A percentile compares a stretch with the other conserved stretches of the same genome.
Evolutionary conservation across 1,284 basidiomycete genomes (phyloP).

Genomic region (Fomitopsis pinicola): DNA sequence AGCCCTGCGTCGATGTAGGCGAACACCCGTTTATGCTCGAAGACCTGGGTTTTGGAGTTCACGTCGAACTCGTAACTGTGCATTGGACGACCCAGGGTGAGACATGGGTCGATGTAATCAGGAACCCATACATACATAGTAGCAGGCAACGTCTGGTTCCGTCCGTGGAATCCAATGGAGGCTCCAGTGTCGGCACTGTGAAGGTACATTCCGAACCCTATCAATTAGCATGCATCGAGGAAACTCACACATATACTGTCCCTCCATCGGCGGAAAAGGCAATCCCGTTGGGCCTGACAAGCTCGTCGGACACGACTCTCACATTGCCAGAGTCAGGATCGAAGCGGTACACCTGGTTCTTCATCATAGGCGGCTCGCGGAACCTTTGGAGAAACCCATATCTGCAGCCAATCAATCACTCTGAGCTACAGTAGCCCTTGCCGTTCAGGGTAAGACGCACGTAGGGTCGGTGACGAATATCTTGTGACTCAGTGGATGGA

Average conservation of each 20-base stretch:
- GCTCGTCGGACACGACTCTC: conserved; percentile 67
- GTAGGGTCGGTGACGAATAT: conserved; percentile 70
- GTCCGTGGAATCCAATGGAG: conserved; percentile 43
- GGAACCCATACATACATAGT: conserved; percentile 49
- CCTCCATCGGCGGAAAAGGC: conserved; percentile 67
- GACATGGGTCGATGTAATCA: too few relatives aligned
- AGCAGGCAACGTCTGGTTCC: conserved; percentile 58
- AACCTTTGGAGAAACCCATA: conserved; percentile 66
- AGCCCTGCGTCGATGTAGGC: conserved; percentile 66
- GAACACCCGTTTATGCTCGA: conserved; percentile 65
- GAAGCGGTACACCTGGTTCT: conserved; percentile 72
- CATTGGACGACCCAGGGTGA: not conserved
- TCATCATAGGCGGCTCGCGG: conserved; percentile 58
- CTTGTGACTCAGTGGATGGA: conserved; percentile 58
- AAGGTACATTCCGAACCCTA: not conserved
- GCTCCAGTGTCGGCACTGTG: conserved; percentile 52
- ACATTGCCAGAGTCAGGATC: conserved; percentile 62
- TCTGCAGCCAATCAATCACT: conserved; percentile 27
- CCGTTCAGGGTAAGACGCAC: conserved; percentile 33
- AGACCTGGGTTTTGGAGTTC: conserved; percentile 48
- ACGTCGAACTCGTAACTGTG: conserved; percentile 72
- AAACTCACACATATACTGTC: conserved; percentile 60
- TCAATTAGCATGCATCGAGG: not conserved
- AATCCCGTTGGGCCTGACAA: conserved; percentile 61
- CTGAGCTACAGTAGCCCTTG: not conserved